Conservation (phyloP, 352 stramenopile species). For the Peronosclerospora sorghi region DNA sequence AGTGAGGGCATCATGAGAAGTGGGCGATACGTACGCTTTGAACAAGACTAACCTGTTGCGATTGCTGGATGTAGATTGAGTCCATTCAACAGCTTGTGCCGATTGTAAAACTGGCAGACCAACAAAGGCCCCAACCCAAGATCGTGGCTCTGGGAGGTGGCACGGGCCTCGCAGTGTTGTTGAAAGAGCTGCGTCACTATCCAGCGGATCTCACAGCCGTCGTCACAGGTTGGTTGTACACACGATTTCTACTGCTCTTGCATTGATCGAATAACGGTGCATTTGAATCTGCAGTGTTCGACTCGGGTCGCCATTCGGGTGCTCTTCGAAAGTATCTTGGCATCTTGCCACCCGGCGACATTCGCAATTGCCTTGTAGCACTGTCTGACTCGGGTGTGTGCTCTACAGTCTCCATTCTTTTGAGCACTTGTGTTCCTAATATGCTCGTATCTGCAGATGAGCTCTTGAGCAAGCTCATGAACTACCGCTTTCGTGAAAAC, state of each 20-base stretch:
- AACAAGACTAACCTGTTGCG: neutral
- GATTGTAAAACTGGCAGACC: conserved; percentile 64
- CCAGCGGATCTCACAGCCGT: conserved; percentile 77
- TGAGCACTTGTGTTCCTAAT: no score
- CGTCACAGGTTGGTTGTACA: conserved; percentile 53
- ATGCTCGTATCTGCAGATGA: conserved; percentile 35
- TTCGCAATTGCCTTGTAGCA: conserved; percentile 79
- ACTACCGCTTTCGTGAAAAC: conserved; percentile 81
- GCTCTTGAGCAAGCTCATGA: conserved; percentile 82
- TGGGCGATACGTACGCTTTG: no score
- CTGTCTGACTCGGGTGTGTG: conserved; percentile 65
- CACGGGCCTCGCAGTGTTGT: conserved; percentile 67
- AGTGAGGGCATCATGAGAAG: conserved; percentile 13
- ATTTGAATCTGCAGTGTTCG: conserved; percentile 39
- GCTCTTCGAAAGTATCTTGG: conserved; percentile 72
- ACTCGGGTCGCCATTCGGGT: conserved; percentile 73
- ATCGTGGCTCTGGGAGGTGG: conserved; percentile 76
- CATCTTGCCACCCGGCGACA: conserved; percentile 73
- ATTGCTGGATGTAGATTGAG: conserved; percentile 31
- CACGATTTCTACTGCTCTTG: neutral
- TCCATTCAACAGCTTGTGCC: conserved; percentile 66
- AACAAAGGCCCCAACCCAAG: conserved; percentile 72
- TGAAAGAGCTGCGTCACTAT: conserved; percentile 79
- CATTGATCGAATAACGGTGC: neutral
- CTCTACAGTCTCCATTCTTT: no score